Evolutionary conservation across 2,329 filamentous ascomycete genomes (phyloP).

Genomic region (Harringtonia lauricola): DNA sequence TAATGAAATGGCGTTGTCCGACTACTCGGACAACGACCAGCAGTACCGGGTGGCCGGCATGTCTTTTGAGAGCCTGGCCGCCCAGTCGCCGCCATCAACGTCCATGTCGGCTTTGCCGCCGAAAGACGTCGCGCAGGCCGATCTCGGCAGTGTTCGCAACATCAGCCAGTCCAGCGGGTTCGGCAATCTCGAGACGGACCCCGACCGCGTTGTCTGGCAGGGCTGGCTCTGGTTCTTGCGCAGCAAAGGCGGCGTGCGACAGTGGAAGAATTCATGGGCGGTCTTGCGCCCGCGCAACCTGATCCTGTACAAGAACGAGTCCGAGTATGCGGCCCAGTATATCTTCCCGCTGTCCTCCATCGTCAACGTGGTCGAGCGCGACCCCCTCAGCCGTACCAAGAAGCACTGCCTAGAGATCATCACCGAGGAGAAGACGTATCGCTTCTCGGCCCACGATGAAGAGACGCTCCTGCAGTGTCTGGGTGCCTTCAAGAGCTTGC

Average conservation of each 20-base stretch:
- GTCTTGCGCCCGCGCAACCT: slow-evolving; percentile 79
- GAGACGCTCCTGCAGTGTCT: slow-evolving; percentile 75
- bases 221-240: slow-evolving; percentile 80
- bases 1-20: slow-evolving; percentile 67
- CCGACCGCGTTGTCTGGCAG: slow-evolving; percentile 87
- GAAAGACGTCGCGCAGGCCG: background rate
- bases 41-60: slow-evolving; percentile 31
- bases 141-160: slow-evolving; percentile 23
- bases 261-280: slow-evolving; percentile 94
- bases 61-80: slow-evolving; percentile 38
- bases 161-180: slow-evolving; percentile 51
- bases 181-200: slow-evolving; percentile 44
- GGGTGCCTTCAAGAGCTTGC: slow-evolving; percentile 79
- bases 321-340: slow-evolving; percentile 78
- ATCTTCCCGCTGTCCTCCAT: slow-evolving; percentile 70
- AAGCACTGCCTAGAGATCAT: slow-evolving; percentile 85
- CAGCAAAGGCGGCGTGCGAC: slow-evolving; percentile 69
- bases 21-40: slow-evolving; percentile 65
- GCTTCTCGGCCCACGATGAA: slow-evolving; percentile 69
- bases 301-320: slow-evolving; percentile 84
- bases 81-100: slow-evolving; percentile 22
- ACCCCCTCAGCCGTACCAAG: slow-evolving; percentile 77
- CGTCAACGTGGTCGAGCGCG: slow-evolving; percentile 86
- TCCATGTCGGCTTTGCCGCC: background rate
- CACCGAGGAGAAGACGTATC: slow-evolving; percentile 76